Conservation (phyloP, 2,329 filamentous ascomycete species). For the Sporothrix brunneoviolacea region DNA sequence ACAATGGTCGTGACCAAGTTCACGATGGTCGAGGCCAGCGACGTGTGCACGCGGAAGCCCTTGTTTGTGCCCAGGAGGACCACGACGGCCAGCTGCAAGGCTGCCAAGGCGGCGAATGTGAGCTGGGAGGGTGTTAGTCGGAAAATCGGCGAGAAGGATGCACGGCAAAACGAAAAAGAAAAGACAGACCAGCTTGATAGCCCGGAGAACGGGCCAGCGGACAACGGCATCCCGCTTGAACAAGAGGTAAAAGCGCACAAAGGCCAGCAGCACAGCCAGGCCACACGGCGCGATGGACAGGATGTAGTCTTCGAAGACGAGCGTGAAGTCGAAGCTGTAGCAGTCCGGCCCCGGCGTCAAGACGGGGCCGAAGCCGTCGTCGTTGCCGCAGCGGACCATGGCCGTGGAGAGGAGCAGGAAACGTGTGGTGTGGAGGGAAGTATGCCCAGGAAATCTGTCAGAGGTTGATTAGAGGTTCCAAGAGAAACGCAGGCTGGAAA, state of each 20-base stretch:
- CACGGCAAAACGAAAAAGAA: neutral
- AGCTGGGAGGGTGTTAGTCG: neutral
- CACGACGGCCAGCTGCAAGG: conserved; percentile 10
- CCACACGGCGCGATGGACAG: conserved; percentile 10
- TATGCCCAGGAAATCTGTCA: neutral
- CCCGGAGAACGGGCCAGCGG: conserved; percentile 11
- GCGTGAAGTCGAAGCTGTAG: conserved; percentile 18
- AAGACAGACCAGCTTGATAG: conserved; percentile 11
- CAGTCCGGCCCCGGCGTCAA: conserved; percentile 10
- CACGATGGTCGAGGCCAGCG: conserved; percentile 17
- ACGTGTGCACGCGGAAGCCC: conserved; percentile 9
- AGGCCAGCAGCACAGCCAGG: conserved; percentile 8
- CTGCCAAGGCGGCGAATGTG: conserved; percentile 2
- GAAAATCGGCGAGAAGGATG: too few relatives aligned
- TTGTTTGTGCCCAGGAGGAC: conserved; percentile 7
- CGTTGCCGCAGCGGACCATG: conserved; percentile 14
- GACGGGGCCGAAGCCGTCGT: conserved; percentile 17
- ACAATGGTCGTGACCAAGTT: conserved; percentile 16
- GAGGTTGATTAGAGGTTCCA: neutral
- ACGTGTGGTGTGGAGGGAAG: neutral
- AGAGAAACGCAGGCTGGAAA: neutral
- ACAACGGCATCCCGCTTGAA: neutral
- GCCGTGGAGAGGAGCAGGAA: neutral
- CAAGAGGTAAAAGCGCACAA: conserved; percentile 4
- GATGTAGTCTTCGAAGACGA: conserved; percentile 17